These are phyloP conservation scores for Ustilago xerochloae DNA, from an alignment of 1,284 basidiomycete genomes.

Conservation along the genomic window DNA sequence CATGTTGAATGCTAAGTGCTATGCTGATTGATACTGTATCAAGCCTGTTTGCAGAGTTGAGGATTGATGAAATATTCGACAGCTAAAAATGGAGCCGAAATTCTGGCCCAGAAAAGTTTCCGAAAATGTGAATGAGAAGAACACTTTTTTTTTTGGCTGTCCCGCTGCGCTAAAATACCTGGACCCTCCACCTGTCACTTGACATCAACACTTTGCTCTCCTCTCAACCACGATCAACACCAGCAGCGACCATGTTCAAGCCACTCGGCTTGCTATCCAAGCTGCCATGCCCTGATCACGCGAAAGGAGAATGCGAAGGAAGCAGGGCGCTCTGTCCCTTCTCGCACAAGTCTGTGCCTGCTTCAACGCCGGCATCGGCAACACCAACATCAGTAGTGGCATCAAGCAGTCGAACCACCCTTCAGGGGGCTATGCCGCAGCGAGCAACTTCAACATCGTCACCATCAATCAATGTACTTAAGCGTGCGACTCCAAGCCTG, in stretches of 20 bases:
- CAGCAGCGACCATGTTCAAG: constrained; percentile 50
- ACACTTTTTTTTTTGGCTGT: not conserved
- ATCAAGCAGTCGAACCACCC: constrained; percentile 6
- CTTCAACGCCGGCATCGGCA: not conserved
- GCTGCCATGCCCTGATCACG: constrained; percentile 56
- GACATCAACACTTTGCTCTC: constrained; percentile 1
- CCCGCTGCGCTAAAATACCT: not conserved
- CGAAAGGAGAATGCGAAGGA: constrained; percentile 45
- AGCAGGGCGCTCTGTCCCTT: constrained; percentile 47
- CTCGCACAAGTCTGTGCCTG: constrained; percentile 34
- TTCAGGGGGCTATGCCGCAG: constrained; percentile 8
- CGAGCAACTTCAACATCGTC: not conserved
- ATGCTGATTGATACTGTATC: not conserved
- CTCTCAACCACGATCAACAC: not conserved
- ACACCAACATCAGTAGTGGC: constrained; percentile 12
- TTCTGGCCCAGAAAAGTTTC: not conserved
- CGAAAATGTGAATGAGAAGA: not conserved
- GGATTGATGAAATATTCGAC: not conserved
- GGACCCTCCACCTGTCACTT: not conserved
- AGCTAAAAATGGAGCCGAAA: not conserved
- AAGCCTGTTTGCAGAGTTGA: not conserved
- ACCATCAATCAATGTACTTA: not conserved
- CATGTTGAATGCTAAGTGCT: not conserved
- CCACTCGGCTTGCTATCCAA: constrained; percentile 47
- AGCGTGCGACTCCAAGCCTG: constrained; percentile 9